phyloP scores from a whole-genome alignment of 2,329 filamentous ascomycete genomes.

The Epicoccum sorghinum region DNA sequence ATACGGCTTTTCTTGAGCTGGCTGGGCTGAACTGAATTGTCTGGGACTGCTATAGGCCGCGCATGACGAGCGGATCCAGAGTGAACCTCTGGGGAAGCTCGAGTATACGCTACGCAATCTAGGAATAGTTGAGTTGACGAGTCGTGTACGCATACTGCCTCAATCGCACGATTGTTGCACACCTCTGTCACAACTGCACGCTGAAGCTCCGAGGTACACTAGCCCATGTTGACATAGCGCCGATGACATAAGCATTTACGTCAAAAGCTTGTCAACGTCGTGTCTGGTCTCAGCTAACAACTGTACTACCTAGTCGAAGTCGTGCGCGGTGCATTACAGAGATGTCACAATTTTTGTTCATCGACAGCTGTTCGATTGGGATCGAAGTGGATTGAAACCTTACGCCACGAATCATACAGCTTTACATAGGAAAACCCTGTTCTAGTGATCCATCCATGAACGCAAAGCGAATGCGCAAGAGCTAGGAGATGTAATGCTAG shows the following conservation, averaged over 20 bases:
- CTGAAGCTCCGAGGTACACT: conserved; percentile 22
- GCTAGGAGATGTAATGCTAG: not conserved
- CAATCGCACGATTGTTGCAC: conserved; percentile 20
- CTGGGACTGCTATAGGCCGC: conserved; percentile 21
- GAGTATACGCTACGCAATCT: conserved; percentile 25
- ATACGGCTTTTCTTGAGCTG: conserved; percentile 71
- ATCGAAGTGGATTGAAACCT: too few species aligned
- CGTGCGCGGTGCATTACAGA: too few species aligned
- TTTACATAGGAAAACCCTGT: too few species aligned
- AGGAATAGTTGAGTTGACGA: conserved; percentile 26
- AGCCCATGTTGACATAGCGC: not conserved
- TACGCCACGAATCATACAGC: too few species aligned
- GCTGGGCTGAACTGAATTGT: conserved; percentile 27
- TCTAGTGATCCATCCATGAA: not conserved
- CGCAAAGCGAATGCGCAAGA: not conserved
- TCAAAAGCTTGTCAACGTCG: not conserved
- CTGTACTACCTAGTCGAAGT: too few species aligned
- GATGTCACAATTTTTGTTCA: too few species aligned
- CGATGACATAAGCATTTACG: not conserved
- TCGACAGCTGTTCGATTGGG: too few species aligned
- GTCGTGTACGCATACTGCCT: conserved; percentile 39
- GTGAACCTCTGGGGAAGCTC: conserved; percentile 17
- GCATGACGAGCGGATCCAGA: conserved; percentile 36
- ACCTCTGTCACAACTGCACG: conserved; percentile 18
- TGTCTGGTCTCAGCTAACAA: not conserved